Evolutionary conservation across 2,329 filamentous ascomycete species (phyloP), one percentile per base, ranked within the genome.

Genomic region (Scytalidium sp.): DNA sequence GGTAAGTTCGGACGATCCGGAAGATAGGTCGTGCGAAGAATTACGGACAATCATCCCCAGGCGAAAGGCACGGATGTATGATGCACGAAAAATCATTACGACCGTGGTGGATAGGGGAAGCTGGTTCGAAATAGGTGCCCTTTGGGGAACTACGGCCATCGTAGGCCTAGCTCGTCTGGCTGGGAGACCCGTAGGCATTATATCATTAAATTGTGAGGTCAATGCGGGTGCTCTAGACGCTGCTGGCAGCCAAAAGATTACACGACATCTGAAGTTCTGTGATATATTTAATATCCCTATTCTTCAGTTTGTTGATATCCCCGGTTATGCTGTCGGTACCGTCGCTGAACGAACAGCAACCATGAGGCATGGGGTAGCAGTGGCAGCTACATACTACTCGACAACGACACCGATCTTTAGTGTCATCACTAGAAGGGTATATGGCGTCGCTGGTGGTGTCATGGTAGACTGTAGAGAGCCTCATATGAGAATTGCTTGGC

Each of bases 271-370:
- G 29, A 85, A 85, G 58, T 75, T 85, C 58, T 79, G 80, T 53
- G 83, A 86, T 58, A 73, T 85, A 41, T 84, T 85, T 70, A 86
- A 86, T 53, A 67, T 85, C 2, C 83, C 83, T 0, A 68, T 85
- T 3, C 50, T 86, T 7, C 83, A 86, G 59, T 84, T 85, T 54
- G 72, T 85, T 4, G 82, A 85, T 60, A 70, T 83, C 2, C 82
- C 78, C 3, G 79, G 83, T 1, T 85, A 85, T 54, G 81, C 82
- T 0, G 81, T 86, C 41, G 83, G 83, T 0, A 85, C 82, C 0
- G 72, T 79, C 0, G 82, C 83, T 2, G 83, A 86, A 62, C 71
- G 81, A 13, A 78, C 73, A 3, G 82, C 81, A 11, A 85, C 81
- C 0, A 86, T 85, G 83, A 73, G 81, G 46, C 82, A 81, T 68